Evolutionary conservation across 805 yeast species (phyloP).

Genomic region (Candida chauliodis): DNA sequence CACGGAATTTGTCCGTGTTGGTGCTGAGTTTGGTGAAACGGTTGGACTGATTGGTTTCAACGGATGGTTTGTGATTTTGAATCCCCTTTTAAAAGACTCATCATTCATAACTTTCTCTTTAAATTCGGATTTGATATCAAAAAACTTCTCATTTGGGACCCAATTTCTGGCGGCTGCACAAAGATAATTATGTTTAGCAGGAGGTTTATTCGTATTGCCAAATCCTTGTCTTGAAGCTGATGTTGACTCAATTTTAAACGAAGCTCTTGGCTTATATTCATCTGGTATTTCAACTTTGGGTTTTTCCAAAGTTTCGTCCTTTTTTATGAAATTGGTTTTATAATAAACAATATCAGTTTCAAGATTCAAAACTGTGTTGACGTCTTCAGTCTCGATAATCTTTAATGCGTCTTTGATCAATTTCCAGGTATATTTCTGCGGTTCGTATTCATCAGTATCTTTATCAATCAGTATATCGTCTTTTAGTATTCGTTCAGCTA

Average conservation of each 20-base stretch:
- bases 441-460: slow-evolving; percentile 13
- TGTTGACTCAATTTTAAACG: slow-evolving; percentile 27
- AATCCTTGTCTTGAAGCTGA: slow-evolving; percentile 10
- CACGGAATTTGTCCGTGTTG: slow-evolving; percentile 38
- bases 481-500: slow-evolving; percentile 21
- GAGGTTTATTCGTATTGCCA: slow-evolving; percentile 7
- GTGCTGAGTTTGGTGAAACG: slow-evolving; percentile 40
- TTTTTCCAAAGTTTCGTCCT: slow-evolving; percentile 22
- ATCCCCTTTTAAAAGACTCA: slow-evolving; percentile 32
- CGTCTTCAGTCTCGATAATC: slow-evolving; percentile 22
- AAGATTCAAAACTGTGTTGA: slow-evolving; percentile 31
- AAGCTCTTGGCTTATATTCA: slow-evolving; percentile 28
- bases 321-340: slow-evolving; percentile 40
- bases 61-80: slow-evolving; percentile 30
- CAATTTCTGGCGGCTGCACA: slow-evolving; percentile 40
- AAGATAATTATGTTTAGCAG: slow-evolving; percentile 14
- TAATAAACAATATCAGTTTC: slow-evolving; percentile 43
- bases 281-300: slow-evolving; percentile 9
- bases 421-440: slow-evolving; percentile 25
- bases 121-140: slow-evolving; percentile 30
- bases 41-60: slow-evolving; percentile 36
- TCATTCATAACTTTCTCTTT: slow-evolving; percentile 34
- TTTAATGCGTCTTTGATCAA: slow-evolving; percentile 31
- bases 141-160: slow-evolving; percentile 30
- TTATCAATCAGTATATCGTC: slow-evolving; percentile 11